phyloP scores from a whole-genome alignment of 148 eudicot species.

The Rhododendron simsii region DNA sequence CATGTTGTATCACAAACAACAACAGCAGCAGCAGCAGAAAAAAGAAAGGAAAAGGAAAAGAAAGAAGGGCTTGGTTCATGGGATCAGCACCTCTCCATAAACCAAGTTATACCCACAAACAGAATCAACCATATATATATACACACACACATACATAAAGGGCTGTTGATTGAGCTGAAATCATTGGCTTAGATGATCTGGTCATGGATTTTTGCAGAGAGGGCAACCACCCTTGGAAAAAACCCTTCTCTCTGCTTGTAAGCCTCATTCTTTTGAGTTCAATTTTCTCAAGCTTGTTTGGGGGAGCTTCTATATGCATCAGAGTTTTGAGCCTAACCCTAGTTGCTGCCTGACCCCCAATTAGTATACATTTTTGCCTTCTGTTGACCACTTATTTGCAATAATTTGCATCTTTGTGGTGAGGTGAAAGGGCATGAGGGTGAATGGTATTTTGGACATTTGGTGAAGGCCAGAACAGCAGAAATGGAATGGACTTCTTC shows the following conservation, averaged over 20 bases:
- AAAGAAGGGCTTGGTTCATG: neutral
- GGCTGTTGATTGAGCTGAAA: slow-evolving; percentile 3
- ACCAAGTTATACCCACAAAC: neutral
- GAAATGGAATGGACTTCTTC: neutral
- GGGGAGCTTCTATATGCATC: neutral
- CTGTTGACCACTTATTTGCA: neutral
- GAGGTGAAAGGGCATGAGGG: neutral
- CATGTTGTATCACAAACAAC: neutral
- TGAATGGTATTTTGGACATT: neutral
- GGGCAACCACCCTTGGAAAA: neutral
- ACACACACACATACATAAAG: neutral
- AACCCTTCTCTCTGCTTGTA: neutral
- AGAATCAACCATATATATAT: neutral
- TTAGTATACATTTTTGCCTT: neutral
- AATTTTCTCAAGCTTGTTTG: neutral
- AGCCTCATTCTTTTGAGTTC: slow-evolving; percentile 2
- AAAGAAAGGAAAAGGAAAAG: neutral
- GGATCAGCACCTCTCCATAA: neutral
- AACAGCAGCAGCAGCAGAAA: neutral
- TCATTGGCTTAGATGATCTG: neutral
- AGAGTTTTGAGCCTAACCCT: neutral
- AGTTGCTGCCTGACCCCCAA: neutral
- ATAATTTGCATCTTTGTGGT: neutral
- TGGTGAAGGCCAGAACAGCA: neutral
- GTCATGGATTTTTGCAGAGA: neutral